Conservation (phyloP, 257 asterid genomes). For the Primulina eburnea region DNA sequence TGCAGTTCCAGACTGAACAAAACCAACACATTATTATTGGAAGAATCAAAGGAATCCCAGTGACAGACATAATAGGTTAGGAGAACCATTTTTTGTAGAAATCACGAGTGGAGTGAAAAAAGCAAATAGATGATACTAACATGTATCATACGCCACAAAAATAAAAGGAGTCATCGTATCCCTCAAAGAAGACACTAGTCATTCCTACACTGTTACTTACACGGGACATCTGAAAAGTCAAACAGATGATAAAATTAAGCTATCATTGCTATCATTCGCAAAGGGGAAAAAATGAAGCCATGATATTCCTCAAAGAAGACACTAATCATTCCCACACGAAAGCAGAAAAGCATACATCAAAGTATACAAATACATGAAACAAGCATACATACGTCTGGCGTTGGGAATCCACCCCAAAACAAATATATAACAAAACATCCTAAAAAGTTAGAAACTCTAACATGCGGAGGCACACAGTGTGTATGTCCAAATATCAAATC, state of each 20-base stretch:
- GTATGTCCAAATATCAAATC: conserved; percentile 5
- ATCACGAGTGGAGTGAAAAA: no score
- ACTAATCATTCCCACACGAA: conserved; percentile 14
- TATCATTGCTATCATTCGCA: background rate
- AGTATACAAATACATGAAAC: conserved; percentile 23
- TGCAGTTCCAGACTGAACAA: no score
- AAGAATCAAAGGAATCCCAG: no score
- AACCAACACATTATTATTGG: no score
- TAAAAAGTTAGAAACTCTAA: conserved; percentile 30
- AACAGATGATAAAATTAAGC: background rate
- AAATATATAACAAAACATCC: conserved; percentile 28
- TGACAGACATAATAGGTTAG: no score
- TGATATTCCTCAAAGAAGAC: conserved; percentile 16
- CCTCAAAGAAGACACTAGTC: no score
- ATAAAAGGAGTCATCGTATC: no score
- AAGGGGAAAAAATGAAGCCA: background rate
- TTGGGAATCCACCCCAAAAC: conserved; percentile 20
- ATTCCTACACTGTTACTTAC: no score
- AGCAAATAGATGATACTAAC: no score
- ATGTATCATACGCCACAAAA: no score
- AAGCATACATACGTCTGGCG: conserved; percentile 19
- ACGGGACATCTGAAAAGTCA: background rate
- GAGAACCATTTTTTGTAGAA: no score
- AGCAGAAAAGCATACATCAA: conserved; percentile 16
- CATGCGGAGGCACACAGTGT: conserved; percentile 12